These are phyloP conservation scores for Erodium chrysanthum DNA, from an alignment of 441 rosid genomes.

Conservation along the genomic window DNA sequence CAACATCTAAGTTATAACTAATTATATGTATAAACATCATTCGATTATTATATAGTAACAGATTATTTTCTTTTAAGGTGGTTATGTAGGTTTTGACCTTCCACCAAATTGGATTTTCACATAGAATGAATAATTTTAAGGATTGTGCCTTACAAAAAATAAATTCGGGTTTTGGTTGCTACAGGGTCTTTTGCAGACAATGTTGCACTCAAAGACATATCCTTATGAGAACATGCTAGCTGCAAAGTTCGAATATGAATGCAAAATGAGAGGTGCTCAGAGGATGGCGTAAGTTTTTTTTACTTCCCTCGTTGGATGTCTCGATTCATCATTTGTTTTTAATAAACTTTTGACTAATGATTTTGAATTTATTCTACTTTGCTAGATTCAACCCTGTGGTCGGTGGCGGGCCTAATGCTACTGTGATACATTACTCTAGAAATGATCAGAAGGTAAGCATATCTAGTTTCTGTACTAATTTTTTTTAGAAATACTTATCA, in stretches of 20 bases:
- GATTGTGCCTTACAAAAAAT: background rate
- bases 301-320: conserved; percentile 18
- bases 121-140: background rate
- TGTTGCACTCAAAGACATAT: conserved; percentile 66
- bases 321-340: background rate
- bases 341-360: conserved; percentile 11
- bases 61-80: background rate
- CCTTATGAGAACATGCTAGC: conserved; percentile 69
- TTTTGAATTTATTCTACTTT: conserved; percentile 16
- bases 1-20: conserved; percentile 11
- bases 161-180: conserved; percentile 11
- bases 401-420: conserved; percentile 83
- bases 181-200: conserved; percentile 84
- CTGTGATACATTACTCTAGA: conserved; percentile 86
- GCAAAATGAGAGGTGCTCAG: conserved; percentile 89
- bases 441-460: conserved; percentile 75
- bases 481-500: background rate
- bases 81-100: background rate
- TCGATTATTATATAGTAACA: background rate
- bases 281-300: conserved; percentile 79
- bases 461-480: background rate
- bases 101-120: background rate
- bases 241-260: conserved; percentile 83
- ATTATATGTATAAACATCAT: background rate
- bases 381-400: conserved; percentile 88